Evolutionary conservation across 2,329 filamentous ascomycete genomes (phyloP), one percentile per base, ranked within the genome.

Genomic region (Fusarium avenaceum): DNA sequence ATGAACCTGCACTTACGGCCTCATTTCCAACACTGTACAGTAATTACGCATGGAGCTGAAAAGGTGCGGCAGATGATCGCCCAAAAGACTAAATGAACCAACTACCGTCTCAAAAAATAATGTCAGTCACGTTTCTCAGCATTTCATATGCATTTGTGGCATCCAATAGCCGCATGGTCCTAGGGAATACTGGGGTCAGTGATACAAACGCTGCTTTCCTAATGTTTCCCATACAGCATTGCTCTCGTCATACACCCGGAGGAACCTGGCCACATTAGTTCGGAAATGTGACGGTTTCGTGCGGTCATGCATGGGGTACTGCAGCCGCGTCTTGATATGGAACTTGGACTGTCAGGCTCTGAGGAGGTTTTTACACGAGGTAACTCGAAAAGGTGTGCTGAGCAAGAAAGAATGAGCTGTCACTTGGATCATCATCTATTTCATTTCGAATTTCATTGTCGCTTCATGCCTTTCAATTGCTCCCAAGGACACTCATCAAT

Each of bases 281-380:
- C 49, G 32, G 22, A 42, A 57, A 53, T 63, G 63, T 63, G 63
- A 66, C 57, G 35, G 43, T 63, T 59, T 40, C 45, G 62, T 53
- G 66, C 56, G 50, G 47, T 57, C 39, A 46, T 47, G 54, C 63
- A 65, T 65, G 60, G 47, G 43, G 51, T 43, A 50, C 63, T 66
- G 63, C 63, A 67, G 63, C 57, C 63, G 46, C 43, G 39, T 62
- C 54, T 54, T 39, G 59, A 63, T 49, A 24, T 53, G 38, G 59
- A 48, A 42, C 53, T n/a, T 28, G 20, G 48, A 40, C 48, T 53
- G 48, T 40, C 38, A 51, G 56, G 53, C 47, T 45, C 35, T 33
- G 39, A 43, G 33, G 32, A 49, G 30, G n/a, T 30, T 47, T 46
- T 28, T 24, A 43, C 46, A 46, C 44, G 20, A 33, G 20, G 39